phyloP scores from a whole-genome alignment of 768 basidiomycete species.

The Podaxis sp. region DNA sequence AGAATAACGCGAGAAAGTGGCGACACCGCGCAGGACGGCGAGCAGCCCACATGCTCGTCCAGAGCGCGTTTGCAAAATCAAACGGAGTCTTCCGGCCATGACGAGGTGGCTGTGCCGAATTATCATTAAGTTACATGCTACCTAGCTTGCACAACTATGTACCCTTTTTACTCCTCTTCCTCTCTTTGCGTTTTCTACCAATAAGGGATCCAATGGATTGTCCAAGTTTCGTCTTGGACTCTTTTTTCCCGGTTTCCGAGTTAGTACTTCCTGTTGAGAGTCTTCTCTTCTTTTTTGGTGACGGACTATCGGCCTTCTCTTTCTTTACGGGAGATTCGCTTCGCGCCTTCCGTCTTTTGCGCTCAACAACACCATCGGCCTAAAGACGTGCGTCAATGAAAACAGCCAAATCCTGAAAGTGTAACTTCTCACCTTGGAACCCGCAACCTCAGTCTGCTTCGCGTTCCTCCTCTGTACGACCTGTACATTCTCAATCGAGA shows the following conservation, averaged over 20 bases:
- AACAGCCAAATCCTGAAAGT: not conserved
- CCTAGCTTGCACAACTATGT: not conserved
- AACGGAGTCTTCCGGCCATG: not conserved
- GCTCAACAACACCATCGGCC: not conserved
- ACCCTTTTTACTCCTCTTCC: slow-evolving; percentile 42
- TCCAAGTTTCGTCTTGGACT: slow-evolving; percentile 27
- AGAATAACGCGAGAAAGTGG: not conserved
- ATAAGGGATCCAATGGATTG: slow-evolving; percentile 68
- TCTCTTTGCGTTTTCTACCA: slow-evolving; percentile 76
- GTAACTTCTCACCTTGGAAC: not conserved
- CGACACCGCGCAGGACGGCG: not conserved
- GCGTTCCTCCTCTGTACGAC: slow-evolving; percentile 76
- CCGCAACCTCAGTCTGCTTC: slow-evolving; percentile 17
- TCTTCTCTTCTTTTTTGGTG: slow-evolving; percentile 11
- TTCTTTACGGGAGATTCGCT: slow-evolving; percentile 1
- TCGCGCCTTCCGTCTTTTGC: not conserved
- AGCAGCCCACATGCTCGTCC: slow-evolving; percentile 4
- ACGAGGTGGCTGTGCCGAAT: not conserved
- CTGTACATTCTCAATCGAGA: slow-evolving; percentile 93
- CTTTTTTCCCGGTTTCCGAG: slow-evolving; percentile 17
- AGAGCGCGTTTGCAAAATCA: not conserved
- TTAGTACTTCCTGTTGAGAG: slow-evolving; percentile 28
- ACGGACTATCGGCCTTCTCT: not conserved
- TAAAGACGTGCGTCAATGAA: not conserved
- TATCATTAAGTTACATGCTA: not conserved